Conservation (phyloP, 108 stramenopile species). For the Hondaea fermentalgiana region DNA sequence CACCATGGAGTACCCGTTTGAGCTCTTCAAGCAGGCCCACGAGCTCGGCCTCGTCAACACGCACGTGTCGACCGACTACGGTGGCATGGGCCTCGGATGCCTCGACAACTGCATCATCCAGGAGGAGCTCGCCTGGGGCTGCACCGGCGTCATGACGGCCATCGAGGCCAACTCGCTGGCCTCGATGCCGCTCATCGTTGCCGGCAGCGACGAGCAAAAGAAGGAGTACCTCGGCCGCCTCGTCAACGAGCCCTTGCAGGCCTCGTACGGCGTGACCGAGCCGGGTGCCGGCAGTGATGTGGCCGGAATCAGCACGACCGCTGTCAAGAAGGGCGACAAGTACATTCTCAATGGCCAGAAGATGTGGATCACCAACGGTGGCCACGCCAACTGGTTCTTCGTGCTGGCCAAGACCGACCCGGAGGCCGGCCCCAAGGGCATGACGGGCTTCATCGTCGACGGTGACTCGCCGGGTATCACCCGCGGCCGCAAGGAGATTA, state of each 20-base stretch:
- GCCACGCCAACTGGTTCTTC: constrained; percentile 30
- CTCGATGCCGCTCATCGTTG: constrained; percentile 26
- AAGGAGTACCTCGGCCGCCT: constrained; percentile 25
- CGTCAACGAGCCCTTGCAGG: constrained; percentile 22
- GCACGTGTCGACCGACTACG: constrained; percentile 26
- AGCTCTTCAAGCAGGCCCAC: constrained; percentile 26
- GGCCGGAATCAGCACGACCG: constrained; percentile 20
- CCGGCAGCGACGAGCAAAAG: constrained; percentile 30
- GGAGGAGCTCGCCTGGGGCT: constrained; percentile 37
- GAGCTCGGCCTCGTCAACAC: constrained; percentile 35
- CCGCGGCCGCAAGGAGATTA: constrained; percentile 26
- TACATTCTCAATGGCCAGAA: constrained; percentile 31
- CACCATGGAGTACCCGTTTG: constrained; percentile 28
- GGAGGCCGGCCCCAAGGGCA: neutral
- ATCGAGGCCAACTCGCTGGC: constrained; percentile 39
- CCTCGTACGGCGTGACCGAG: constrained; percentile 32
- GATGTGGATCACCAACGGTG: constrained; percentile 33
- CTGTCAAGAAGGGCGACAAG: constrained; percentile 29
- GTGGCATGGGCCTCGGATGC: constrained; percentile 21
- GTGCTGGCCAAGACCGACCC: constrained; percentile 34
- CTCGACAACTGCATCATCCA: constrained; percentile 26
- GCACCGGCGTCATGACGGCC: constrained; percentile 34
- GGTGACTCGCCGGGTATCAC: constrained; percentile 28
- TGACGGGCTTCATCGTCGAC: constrained; percentile 35
- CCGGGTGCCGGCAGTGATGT: constrained; percentile 26